phyloP scores from a whole-genome alignment of 345 rosid genomes.

The Corchorus olitorius region DNA sequence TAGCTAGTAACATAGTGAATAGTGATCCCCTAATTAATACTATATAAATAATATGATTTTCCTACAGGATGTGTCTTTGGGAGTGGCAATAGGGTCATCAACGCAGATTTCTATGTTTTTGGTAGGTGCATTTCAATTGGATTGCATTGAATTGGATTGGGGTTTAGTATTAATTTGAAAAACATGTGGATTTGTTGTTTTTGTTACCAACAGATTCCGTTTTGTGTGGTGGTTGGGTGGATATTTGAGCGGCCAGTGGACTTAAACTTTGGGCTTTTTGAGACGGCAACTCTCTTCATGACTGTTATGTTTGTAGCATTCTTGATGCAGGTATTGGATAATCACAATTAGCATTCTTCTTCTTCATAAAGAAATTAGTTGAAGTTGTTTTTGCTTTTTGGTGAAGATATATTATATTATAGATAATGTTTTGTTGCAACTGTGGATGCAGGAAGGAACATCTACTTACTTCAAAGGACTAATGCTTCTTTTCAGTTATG shows the following conservation, averaged over 20 bases:
- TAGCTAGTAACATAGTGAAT: no score
- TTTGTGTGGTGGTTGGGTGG: constrained; percentile 81
- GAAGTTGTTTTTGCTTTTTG: no score
- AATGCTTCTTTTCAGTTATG: constrained; percentile 73
- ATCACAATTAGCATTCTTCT: no score
- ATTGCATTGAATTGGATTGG: no score
- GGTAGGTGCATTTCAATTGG: constrained; percentile 40
- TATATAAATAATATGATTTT: no score
- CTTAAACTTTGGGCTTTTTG: constrained; percentile 81
- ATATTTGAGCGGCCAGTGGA: constrained; percentile 80
- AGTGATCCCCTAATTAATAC: no score
- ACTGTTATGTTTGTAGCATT: constrained; percentile 82
- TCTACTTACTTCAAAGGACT: constrained; percentile 78
- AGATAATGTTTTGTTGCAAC: neutral
- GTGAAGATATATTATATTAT: no score
- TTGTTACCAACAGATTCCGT: constrained; percentile 61
- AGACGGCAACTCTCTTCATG: constrained; percentile 79
- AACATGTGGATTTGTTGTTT: neutral
- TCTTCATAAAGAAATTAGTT: no score
- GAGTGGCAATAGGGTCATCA: constrained; percentile 97
- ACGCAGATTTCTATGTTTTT: constrained; percentile 92
- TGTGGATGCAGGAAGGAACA: constrained; percentile 71
- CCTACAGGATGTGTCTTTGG: constrained; percentile 78
- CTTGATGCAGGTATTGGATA: constrained; percentile 65
- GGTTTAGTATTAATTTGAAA: neutral